Evolutionary conservation across 1,139 yeast species (phyloP).

Genomic region (Suhomyces chickasaworum): DNA sequence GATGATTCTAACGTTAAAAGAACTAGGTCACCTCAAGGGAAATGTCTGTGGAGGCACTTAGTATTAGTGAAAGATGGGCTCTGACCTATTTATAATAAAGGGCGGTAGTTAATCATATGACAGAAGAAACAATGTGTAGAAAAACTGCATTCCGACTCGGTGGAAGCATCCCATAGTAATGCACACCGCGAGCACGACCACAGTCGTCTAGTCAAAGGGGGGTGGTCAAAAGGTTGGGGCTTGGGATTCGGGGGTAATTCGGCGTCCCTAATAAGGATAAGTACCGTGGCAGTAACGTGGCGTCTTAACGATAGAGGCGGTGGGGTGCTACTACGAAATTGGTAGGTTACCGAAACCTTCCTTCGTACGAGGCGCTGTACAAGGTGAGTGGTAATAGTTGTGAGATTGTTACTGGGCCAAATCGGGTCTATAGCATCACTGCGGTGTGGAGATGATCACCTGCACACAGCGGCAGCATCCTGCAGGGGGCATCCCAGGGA

Average conservation of each 20-base stretch:
- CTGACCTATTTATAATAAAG: slow-evolving; percentile 1
- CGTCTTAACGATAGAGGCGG: background rate
- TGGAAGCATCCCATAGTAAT: slow-evolving; percentile 1
- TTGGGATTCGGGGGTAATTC: background rate
- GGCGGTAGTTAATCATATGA: slow-evolving; percentile 1
- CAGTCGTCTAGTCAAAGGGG: slow-evolving; percentile 3
- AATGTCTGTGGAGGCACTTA: background rate
- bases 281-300: background rate
- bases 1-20: background rate
- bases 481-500: background rate
- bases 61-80: background rate
- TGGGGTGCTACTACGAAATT: background rate
- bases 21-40: background rate
- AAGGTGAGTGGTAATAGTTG: background rate
- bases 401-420: background rate
- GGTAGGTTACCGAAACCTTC: background rate
- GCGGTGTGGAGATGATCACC: slow-evolving; percentile 3
- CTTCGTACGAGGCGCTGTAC: background rate
- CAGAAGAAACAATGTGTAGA: slow-evolving; percentile 4
- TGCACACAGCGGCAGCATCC: background rate
- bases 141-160: slow-evolving; percentile 8
- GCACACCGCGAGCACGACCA: slow-evolving; percentile 3
- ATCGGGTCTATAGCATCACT: background rate
- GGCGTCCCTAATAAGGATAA: background rate
- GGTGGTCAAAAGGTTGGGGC: background rate